Conservation (phyloP, 2,329 filamentous ascomycete species). For the Dothideomycetes sp. region DNA sequence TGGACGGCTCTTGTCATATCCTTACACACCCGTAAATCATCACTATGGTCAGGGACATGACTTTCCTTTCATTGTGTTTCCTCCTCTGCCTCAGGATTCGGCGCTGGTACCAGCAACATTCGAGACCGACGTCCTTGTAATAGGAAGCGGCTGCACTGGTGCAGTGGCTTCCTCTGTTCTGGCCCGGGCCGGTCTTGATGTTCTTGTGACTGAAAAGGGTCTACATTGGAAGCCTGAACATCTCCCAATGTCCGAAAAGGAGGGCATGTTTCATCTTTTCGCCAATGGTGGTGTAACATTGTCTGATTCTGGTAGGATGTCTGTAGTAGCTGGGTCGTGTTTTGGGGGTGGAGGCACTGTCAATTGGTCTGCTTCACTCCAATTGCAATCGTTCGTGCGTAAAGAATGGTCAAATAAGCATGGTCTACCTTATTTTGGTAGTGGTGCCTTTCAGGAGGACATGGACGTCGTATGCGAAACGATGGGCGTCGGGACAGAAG, state of each 20-base stretch:
- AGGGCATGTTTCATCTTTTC: conserved; percentile 56
- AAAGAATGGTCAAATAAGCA: conserved; percentile 62
- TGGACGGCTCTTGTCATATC: conserved; percentile 48
- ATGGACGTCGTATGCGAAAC: conserved; percentile 68
- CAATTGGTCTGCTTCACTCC: conserved; percentile 67
- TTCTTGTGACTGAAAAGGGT: conserved; percentile 74
- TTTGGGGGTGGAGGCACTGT: conserved; percentile 84
- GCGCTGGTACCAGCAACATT: conserved; percentile 46
- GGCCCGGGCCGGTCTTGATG: conserved; percentile 63
- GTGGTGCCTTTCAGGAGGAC: conserved; percentile 63
- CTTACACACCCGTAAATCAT: conserved; percentile 44
- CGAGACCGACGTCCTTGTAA: conserved; percentile 72
- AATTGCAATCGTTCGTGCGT: conserved; percentile 67
- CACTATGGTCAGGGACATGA: conserved; percentile 40
- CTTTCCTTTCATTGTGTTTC: conserved; percentile 56
- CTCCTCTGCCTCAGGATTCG: conserved; percentile 30
- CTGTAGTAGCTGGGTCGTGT: conserved; percentile 57
- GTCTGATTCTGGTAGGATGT: conserved; percentile 44
- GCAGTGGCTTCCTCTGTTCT: conserved; percentile 73
- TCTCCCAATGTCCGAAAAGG: conserved; percentile 62
- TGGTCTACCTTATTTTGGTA: conserved; percentile 65
- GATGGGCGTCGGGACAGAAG: conserved; percentile 63
- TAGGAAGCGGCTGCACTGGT: conserved; percentile 81
- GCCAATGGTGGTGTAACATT: conserved; percentile 55
- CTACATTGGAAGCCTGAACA: conserved; percentile 65